Evolutionary conservation across 306 rosid species (phyloP).

Genomic region (Fragaria ananassa): DNA sequence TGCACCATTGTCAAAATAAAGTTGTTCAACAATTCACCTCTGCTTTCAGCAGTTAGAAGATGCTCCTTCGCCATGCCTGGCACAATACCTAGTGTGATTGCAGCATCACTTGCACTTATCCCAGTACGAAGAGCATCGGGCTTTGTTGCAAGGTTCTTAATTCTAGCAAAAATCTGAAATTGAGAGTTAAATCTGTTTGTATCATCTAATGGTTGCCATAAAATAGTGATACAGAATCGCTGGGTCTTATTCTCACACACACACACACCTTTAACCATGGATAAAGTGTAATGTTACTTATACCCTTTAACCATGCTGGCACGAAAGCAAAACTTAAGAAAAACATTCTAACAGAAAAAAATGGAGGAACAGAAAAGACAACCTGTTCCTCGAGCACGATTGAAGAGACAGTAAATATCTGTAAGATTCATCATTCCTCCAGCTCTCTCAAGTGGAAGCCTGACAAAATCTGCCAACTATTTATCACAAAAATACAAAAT

Average conservation of each 20-base stretch:
- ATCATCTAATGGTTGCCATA: neutral
- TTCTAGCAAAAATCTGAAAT: slow-evolving; percentile 72
- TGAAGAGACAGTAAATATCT: slow-evolving; percentile 87
- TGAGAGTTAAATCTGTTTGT: slow-evolving; percentile 13
- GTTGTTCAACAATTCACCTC: slow-evolving; percentile 42
- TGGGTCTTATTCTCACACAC: no score
- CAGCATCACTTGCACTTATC: slow-evolving; percentile 93
- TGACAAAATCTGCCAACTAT: slow-evolving; percentile 92
- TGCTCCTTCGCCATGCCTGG: slow-evolving; percentile 98
- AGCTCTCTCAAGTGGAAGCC: slow-evolving; percentile 78
- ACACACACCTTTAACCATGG: no score
- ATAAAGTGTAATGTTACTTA: neutral
- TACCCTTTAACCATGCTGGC: neutral
- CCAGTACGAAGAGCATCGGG: slow-evolving; percentile 80
- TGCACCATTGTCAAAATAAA: neutral
- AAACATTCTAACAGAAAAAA: slow-evolving; percentile 2
- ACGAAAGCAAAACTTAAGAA: slow-evolving; percentile 5
- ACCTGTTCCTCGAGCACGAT: slow-evolving; percentile 99
- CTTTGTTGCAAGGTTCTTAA: slow-evolving; percentile 60
- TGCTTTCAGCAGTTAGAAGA: slow-evolving; percentile 90
- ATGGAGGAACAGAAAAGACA: slow-evolving; percentile 2
- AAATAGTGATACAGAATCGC: neutral
- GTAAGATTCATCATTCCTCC: slow-evolving; percentile 93
- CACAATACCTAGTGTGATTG: slow-evolving; percentile 81
- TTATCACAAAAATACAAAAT: slow-evolving; percentile 16